Percentiles rank a stretch among this genome's conserved stretches.
phyloP scores from a whole-genome alignment of 2,329 filamentous ascomycete species.

The Blastomyces gilchristii region DNA sequence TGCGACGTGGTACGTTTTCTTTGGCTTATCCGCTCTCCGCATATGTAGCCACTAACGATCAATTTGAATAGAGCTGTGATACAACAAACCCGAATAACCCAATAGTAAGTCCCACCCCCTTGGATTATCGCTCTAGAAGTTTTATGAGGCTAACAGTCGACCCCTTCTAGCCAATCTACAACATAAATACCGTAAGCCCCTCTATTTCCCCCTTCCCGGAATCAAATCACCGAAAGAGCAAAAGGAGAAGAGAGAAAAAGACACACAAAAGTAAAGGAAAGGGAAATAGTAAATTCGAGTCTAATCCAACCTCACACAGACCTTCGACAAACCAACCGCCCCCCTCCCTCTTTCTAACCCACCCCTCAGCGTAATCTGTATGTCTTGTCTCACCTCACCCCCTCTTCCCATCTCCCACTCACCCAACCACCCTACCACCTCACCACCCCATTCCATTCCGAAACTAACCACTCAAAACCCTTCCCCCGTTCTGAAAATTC shows the following conservation, averaged over 20 bases:
- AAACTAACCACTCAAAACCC: neutral
- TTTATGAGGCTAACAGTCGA: neutral
- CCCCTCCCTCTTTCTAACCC: constrained; percentile 53
- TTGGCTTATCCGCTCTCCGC: neutral
- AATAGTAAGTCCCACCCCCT: constrained; percentile 21
- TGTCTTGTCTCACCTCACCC: neutral
- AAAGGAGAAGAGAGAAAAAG: neutral
- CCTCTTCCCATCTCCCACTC: neutral
- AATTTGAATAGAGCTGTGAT: constrained; percentile 19
- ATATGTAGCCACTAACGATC: neutral
- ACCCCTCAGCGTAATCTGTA: constrained; percentile 65
- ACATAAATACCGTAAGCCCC: constrained; percentile 52
- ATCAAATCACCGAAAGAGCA: neutral
- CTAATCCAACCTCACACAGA: constrained; percentile 27
- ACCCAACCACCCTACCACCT: neutral
- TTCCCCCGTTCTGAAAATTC: neutral
- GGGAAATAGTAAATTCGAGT: neutral
- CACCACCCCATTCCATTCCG: neutral
- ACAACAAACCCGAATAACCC: constrained; percentile 42
- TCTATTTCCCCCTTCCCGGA: neutral
- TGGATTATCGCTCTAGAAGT: neutral
- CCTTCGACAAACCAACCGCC: constrained; percentile 80
- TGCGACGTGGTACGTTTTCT: constrained; percentile 52
- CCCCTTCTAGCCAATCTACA: constrained; percentile 56
- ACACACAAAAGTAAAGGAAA: neutral